Evolutionary conservation across 163 green algal genomes (phyloP).

Genomic region (Picocystis sp.): DNA sequence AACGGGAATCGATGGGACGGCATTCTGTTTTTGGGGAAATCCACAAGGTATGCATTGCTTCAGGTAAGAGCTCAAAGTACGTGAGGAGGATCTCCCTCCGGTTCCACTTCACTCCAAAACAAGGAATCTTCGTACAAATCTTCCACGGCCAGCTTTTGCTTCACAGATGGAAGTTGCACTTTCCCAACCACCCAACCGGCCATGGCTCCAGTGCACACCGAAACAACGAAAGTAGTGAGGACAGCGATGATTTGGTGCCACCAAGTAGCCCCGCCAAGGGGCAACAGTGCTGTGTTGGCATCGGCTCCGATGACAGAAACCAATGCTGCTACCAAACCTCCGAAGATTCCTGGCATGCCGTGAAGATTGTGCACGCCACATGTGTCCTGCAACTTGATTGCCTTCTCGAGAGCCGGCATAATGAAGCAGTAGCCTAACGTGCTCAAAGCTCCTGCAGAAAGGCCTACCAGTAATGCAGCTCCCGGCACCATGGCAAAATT

Average conservation of each 20-base stretch:
- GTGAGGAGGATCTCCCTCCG: constrained; percentile 3
- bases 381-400: constrained; percentile 20
- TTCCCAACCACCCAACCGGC: constrained; percentile 7
- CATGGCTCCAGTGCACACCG: constrained; percentile 4
- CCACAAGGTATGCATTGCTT: no score
- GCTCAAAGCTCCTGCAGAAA: constrained; percentile 19
- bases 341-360: constrained; percentile 24
- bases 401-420: constrained; percentile 21
- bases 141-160: constrained; percentile 5
- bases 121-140: constrained; percentile 17
- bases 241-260: constrained; percentile 14
- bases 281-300: constrained; percentile 7
- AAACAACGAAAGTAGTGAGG: constrained; percentile 10
- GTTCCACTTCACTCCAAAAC: constrained; percentile 16
- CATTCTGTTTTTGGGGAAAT: no score
- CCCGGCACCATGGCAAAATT: constrained; percentile 15
- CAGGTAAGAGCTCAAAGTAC: no score
- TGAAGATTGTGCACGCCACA: constrained; percentile 39
- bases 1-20: no score
- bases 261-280: constrained; percentile 2
- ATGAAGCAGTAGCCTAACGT: constrained; percentile 26
- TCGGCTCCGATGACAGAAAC: background rate
- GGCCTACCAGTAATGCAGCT: constrained; percentile 23
- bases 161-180: background rate
- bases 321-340: constrained; percentile 15